A percentile compares a stretch with the other conserved stretches of the same genome.
Evolutionary conservation across 148 eudicot genomes (phyloP).

Genomic region (Rhododendron molle): DNA sequence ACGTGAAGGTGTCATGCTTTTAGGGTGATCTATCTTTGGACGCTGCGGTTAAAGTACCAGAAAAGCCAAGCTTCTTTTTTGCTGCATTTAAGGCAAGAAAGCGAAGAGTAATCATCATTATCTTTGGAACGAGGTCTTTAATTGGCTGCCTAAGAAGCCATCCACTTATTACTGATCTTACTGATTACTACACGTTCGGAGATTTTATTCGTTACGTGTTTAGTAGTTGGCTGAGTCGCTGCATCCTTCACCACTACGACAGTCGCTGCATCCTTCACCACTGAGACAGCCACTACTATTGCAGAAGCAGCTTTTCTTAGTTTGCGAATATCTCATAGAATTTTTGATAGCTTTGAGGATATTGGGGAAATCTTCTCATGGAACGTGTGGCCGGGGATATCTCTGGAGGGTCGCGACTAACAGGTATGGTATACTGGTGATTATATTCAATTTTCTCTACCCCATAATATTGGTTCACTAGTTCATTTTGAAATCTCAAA

Average conservation of each 20-base stretch:
- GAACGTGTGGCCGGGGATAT: conserved; percentile 26
- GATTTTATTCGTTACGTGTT: background rate
- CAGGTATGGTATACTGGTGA: conserved; percentile 26
- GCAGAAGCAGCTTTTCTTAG: background rate
- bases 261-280: background rate
- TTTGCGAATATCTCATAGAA: background rate
- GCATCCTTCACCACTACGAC: background rate
- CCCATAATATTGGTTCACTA: background rate
- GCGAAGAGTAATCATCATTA: background rate
- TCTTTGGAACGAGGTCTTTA: background rate
- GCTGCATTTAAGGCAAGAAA: background rate
- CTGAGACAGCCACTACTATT: background rate
- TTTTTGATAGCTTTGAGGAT: conserved; percentile 6
- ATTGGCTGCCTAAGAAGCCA: background rate
- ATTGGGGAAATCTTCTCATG: conserved; percentile 25
- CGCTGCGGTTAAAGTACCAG: background rate
- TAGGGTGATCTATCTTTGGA: conserved; percentile 9
- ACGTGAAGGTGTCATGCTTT: conserved; percentile 20
- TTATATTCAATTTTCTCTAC: background rate
- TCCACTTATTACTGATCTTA: conserved; percentile 3
- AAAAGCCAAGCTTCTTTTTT: background rate
- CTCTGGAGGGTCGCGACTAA: conserved; percentile 22
- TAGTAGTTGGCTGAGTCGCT: conserved; percentile 7
- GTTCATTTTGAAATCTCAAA: background rate
- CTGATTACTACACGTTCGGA: background rate